Base-by-base conservation (phyloP, 805 yeast species). In the Phaffomyces thermotolerans region DNA sequence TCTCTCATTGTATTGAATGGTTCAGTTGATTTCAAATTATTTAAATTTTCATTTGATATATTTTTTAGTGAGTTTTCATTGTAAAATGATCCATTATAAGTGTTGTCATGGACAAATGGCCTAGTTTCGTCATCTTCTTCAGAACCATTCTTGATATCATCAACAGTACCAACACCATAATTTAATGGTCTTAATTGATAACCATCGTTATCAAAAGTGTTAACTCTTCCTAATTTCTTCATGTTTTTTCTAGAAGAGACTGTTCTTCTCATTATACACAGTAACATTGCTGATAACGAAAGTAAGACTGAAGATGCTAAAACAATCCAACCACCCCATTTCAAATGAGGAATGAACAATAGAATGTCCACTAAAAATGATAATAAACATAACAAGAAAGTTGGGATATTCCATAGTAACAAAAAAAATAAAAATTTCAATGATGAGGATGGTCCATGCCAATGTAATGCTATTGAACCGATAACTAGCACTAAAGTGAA, bases 321-420 rank as follows among this genome's bases (percentile, higher is more conserved):
- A 46, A 85, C 74, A 40, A 84, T 66, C 97, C 97, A 91, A 23
- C 96, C 96, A 37, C 82, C 75, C 80, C 88, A 89, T 42, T 78
- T 73, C 43, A 91, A 65, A 56, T 79, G 78, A 3, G 90, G 85
- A 2, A 81, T 73, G 54, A 91, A 91, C 40, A 91, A 62, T 34
- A 90, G 62, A 33, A 90, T 75, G 59, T 91, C 98, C 4, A 87
- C 87, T 46, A 90, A 65, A 51, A 91, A 85, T 7, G 90, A 81
- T 41, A 91, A 67, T 39, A 90, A 63, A 1, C 85, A 68, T 35
- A 84, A 68, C 44, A 90, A 57, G 53, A 89, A 87, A 0, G 88
- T 70, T 2, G 88, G 79, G 36, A 85, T 58, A 2, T 88, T 72
- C 62, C 84, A 68, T 3, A 81, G 52, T 32, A 84, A 69, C 52